Base-by-base conservation (phyloP, 495 filamentous ascomycete species). In the Tuber microsphaerosporum region DNA sequence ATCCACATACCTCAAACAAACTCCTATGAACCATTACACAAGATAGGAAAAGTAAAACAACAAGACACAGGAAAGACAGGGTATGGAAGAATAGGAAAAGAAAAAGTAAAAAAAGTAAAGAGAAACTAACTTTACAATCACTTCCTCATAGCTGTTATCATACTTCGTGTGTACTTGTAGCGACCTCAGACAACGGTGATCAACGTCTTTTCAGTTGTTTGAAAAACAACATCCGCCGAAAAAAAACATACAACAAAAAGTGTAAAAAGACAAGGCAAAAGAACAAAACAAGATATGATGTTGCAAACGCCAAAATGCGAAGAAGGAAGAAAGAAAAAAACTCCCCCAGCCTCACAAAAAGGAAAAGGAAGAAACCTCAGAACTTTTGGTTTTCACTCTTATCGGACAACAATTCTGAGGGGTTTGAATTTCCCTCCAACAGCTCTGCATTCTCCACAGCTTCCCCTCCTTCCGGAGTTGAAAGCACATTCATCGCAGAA, bases 381-480 rank as follows among this genome's bases (percentile, higher is more conserved):
- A 31, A 45, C 43, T 43, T 42, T 71, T 41, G 12, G 39, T 75
- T 75, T 75, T 75, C 70, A 42, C 74, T 75, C 76, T 75, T 81
- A 76, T 61, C 79, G 79, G 72, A 81, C 74, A 45, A 81, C 79
- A 70, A 82, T 81, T 77, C 80, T 81, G 72, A 81, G 75, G 48
- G 75, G 81, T 73, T 81, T 82, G 68, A 82, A 82, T 68, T 81
- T 82, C 43, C 80, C 81, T 16, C 80, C 80, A 45, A 82, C 77
- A 34, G 80, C 81, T 46, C 81, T 73, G 70, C 81, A 82, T 75
- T 82, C 78, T 7, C 78, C 72, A 48, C 81, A 81, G 69, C 72
- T 80, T 17, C 81, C 81, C 70, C 78, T 74, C 43, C 73, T 83
- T 26, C 78, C 78, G 20, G 79, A 73, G 44, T 70, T 76, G 56